Base-by-base conservation (phyloP, 495 filamentous ascomycete genomes). In the Tricharina praecox region DNA sequence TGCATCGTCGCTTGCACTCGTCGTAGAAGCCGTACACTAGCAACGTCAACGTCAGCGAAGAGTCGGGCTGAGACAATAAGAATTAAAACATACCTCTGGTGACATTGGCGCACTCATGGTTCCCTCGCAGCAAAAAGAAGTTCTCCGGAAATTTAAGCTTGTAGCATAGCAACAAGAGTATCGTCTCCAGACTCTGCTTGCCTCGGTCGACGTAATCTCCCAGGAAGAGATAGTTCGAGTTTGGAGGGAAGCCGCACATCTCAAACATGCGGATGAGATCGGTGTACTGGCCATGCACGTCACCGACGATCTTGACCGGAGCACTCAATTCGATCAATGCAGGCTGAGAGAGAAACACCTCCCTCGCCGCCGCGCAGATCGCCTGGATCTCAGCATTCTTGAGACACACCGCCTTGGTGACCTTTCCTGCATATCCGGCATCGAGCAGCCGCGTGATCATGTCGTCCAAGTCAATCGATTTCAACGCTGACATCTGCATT, bases 101-200 rank as follows among this genome's bases (percentile, higher is more conserved):
- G 30, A 99, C 92, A 56, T 96, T 99, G 59, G 92, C 90, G 65
- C 92, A 95, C 62, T 99, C 90, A 58, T 99, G 90, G 59, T 99
- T 99, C 30, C 90, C 90, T 34, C 90, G 81, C 19, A 99, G 71
- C 46, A 99, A 68, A 66, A 99, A 99, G 66, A 99, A 99, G 65
- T 99, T 99, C 65, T 96, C 92, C 4, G 90, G 90, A 53, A 82
- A 99, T 61, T 94, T 95, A 56, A 96, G 76, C 67, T 99, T 99
- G 70, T 96, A 99, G 68, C 90, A 99, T 47, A 99, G 64, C 10
- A 99, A 71, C 28, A 99, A 73, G 4, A 99, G 72, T 50, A 99
- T 99, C 0, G 90, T 99, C 64, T 99, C 90, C 49, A 99, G 68
- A 38, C 85, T 93, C 59, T 95, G 88, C 67, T 99, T 99, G 50